A percentile compares a stretch with the other conserved stretches of the same genome.
These are phyloP conservation scores for Sporobolomyces pararoseus DNA, from an alignment of 768 basidiomycete genomes.

Conservation along the genomic window DNA sequence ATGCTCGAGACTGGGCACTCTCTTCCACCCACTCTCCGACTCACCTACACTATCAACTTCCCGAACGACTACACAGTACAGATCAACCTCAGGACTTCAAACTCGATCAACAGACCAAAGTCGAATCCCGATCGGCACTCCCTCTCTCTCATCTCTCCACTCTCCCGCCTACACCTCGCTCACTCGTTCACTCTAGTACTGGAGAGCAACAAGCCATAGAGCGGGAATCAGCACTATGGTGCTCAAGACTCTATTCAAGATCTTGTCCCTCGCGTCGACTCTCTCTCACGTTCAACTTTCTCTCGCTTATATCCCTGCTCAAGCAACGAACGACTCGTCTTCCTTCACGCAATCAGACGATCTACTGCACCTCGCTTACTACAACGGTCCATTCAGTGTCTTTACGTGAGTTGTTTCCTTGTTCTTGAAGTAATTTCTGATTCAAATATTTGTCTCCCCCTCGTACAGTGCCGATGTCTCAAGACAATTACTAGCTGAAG, in stretches of 20 bases:
- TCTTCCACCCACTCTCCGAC: too few relatives aligned
- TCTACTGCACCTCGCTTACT: constrained; percentile 21
- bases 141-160: too few relatives aligned
- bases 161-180: too few relatives aligned
- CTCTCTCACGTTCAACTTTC: background rate
- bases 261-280: background rate
- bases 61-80: too few relatives aligned
- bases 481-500: constrained; percentile 24
- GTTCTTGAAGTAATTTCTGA: background rate
- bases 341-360: constrained; percentile 52
- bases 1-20: too few relatives aligned
- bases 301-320: constrained; percentile 66
- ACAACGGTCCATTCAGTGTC: constrained; percentile 21
- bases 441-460: background rate
- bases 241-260: background rate
- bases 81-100: too few relatives aligned
- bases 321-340: constrained; percentile 64
- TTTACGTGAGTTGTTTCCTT: constrained; percentile 25
- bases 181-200: too few relatives aligned
- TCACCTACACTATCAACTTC: too few relatives aligned
- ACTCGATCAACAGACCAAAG: too few relatives aligned
- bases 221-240: background rate
- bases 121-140: too few relatives aligned
- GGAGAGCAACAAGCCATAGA: too few relatives aligned
- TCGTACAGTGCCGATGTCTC: constrained; percentile 14